phyloP scores from a whole-genome alignment of 106 monocot genomes.

The Apostasia shenzhenica region DNA sequence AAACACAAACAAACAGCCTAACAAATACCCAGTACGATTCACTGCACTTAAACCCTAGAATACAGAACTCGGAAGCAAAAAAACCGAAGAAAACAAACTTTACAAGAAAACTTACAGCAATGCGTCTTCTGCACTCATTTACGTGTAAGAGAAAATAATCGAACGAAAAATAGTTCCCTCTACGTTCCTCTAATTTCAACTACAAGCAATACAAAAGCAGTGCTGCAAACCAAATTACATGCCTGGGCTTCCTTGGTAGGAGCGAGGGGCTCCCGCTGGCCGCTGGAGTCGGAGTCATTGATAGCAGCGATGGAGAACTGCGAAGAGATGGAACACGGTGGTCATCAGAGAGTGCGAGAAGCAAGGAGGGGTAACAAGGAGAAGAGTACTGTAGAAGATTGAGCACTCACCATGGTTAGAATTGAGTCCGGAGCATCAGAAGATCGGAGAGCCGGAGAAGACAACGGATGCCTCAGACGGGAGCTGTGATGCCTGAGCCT shows the following conservation, averaged over 20 bases:
- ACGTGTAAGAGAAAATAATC: neutral
- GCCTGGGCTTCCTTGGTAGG: constrained; percentile 96
- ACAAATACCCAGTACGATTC: neutral
- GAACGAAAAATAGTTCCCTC: neutral
- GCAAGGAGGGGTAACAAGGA: neutral
- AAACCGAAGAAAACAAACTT: neutral
- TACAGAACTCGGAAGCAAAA: neutral
- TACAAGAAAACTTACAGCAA: neutral
- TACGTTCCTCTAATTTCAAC: too few species aligned
- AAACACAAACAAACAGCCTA: too few species aligned
- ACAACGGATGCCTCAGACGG: neutral
- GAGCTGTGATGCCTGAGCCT: too few species aligned
- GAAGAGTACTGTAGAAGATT: too few species aligned
- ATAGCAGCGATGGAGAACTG: constrained; percentile 97
- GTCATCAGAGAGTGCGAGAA: neutral
- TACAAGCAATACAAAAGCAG: neutral
- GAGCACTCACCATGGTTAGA: constrained; percentile 7
- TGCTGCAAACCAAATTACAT: neutral
- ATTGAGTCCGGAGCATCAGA: neutral
- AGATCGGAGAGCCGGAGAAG: neutral
- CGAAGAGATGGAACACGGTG: neutral
- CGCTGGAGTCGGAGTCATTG: constrained; percentile 68
- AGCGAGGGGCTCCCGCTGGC: constrained; percentile 81
- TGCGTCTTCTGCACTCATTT: too few species aligned
- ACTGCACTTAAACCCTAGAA: neutral